Conservation (phyloP, 257 asterid genomes). For the Przewalskia tangutica region DNA sequence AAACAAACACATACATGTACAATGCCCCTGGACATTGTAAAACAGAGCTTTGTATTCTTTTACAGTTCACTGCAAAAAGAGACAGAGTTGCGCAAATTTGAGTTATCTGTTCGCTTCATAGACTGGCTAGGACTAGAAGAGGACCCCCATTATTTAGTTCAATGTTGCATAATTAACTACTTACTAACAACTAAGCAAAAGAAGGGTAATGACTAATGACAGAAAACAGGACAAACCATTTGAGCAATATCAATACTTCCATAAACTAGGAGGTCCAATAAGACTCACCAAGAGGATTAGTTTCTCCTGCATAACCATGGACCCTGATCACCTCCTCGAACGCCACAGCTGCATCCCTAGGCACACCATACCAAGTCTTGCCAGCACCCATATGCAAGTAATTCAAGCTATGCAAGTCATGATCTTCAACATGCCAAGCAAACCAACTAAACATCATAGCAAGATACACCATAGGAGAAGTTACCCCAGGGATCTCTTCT, state of each 20-base stretch:
- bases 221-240: neutral
- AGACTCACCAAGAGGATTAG: slow-evolving; percentile 83
- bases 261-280: neutral
- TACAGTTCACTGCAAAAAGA: neutral
- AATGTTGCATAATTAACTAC: neutral
- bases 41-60: neutral
- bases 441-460: slow-evolving; percentile 99
- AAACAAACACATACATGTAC: neutral
- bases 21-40: neutral
- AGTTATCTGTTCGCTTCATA: neutral
- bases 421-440: slow-evolving; percentile 99
- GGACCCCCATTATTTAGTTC: neutral
- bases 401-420: slow-evolving; percentile 98
- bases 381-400: slow-evolving; percentile 82
- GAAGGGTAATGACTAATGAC: neutral
- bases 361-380: slow-evolving; percentile 99
- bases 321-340: slow-evolving; percentile 91
- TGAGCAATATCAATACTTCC: neutral
- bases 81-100: neutral
- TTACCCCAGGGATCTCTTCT: slow-evolving; percentile 98
- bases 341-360: slow-evolving; percentile 84
- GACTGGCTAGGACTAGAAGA: neutral
- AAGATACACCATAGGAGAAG: slow-evolving; percentile 96
- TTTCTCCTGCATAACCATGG: slow-evolving; percentile 96
- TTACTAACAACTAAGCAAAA: neutral